These are phyloP conservation scores for Phaeosphaeria sp. DNA, from an alignment of 2,329 filamentous ascomycete species.

Conservation along the genomic window DNA sequence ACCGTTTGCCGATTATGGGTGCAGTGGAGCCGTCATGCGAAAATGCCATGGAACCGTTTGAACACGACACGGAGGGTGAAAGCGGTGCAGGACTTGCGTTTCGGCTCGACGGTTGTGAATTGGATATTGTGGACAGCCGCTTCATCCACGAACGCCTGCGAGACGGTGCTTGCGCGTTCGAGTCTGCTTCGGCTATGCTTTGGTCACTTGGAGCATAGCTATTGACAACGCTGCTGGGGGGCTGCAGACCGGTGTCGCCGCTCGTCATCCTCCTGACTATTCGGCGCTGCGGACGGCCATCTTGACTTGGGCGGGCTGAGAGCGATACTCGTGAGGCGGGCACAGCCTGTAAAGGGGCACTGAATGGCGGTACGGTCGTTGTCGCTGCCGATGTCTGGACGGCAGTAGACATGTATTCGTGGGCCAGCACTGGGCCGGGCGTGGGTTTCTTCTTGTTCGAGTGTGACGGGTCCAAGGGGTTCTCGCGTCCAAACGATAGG, in stretches of 20 bases:
- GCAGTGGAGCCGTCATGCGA: constrained; percentile 63
- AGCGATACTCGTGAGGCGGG: constrained; percentile 34
- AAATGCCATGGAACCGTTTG: constrained; percentile 62
- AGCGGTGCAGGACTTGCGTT: constrained; percentile 71
- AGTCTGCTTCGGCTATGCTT: constrained; percentile 35
- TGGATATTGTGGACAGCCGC: constrained; percentile 72
- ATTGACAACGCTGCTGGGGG: constrained; percentile 25
- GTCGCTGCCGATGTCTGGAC: constrained; percentile 35
- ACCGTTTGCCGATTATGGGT: constrained; percentile 63
- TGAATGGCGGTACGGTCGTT: constrained; percentile 30
- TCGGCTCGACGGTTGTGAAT: constrained; percentile 67
- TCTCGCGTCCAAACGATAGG: constrained; percentile 62
- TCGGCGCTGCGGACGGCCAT: constrained; percentile 38
- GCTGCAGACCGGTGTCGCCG: constrained; percentile 29
- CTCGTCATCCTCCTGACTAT: constrained; percentile 45
- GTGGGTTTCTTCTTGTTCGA: constrained; percentile 50
- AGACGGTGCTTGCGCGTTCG: constrained; percentile 34
- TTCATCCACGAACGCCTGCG: constrained; percentile 71
- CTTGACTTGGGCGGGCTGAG: constrained; percentile 33
- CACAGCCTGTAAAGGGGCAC: constrained; percentile 30
- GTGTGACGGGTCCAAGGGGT: constrained; percentile 45
- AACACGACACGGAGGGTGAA: constrained; percentile 70
- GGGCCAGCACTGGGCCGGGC: constrained; percentile 40
- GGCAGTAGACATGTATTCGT: constrained; percentile 35
- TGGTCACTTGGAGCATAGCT: constrained; percentile 29